Base-by-base conservation (phyloP, 1,139 yeast species). In the Taiozyma onychis region DNA sequence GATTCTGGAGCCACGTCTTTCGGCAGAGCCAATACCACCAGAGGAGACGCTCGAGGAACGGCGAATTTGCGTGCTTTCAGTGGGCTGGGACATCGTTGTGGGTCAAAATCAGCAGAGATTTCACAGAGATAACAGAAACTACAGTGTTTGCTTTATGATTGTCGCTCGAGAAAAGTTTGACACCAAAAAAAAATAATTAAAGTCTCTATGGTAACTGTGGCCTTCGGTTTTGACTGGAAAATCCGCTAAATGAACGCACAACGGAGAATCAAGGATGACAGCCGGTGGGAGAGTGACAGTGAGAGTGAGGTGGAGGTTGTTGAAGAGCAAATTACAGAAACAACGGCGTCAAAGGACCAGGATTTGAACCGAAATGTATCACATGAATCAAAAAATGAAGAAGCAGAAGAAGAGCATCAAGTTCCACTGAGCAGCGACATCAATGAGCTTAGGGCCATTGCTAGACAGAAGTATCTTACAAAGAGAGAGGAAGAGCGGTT, bases 401-500 rank as follows among this genome's bases (percentile, higher is more conserved):
- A 56, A 28, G 53, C 57, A 13, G 54, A 57, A 24, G 69, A 67
- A 44, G 39, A 47, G 45, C 10, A 44, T 46, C 22, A 27, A 57
- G 60, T 6, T 62, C 62, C 32, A 26, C 30, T 41, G 9, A 39
- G 30, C 8, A 49, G 37, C 9, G 56, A 56, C 48, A 57, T 63
- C 21, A 56, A 55, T 5, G 68, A 68, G 32, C 65, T 80, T 32
- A 66, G 84, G 43, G 58, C 66, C 27, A 60, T 75, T 13, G 78
- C 84, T 0, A 67, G 84, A 45, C 81, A 77, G 54, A 62, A 66
- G 28, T 79, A 79, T 51, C 65, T 80, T 28, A 65, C 72, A 4
- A 70, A 71, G 50, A 68, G 84, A 49, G 83, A 78, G 54, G 71
- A 72, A 50, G 74, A 73, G 54, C 70, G 75, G 55, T 62, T 76